phyloP scores from a whole-genome alignment of 2,329 filamentous ascomycete species.

The Trichoderma afroharzianum region DNA sequence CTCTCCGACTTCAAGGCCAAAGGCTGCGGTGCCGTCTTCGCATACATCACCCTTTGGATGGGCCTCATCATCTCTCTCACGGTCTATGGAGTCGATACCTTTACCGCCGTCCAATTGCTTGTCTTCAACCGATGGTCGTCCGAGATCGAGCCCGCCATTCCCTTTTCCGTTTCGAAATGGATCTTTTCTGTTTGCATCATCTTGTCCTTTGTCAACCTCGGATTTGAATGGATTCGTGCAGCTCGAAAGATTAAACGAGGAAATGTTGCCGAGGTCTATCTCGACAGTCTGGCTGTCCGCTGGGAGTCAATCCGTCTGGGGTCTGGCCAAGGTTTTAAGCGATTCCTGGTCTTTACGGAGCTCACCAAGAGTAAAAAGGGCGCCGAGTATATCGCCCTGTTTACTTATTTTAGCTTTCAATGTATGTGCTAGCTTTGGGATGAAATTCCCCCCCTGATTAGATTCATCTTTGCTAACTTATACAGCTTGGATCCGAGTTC shows the following conservation, averaged over 20 bases:
- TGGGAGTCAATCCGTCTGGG: slow-evolving; percentile 78
- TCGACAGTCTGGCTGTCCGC: slow-evolving; percentile 81
- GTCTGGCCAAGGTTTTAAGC: slow-evolving; percentile 73
- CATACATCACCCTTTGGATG: slow-evolving; percentile 82
- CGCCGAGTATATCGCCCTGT: slow-evolving; percentile 83
- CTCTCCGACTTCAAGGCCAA: slow-evolving; percentile 76
- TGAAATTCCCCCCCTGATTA: not conserved
- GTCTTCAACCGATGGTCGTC: slow-evolving; percentile 87
- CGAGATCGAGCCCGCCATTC: slow-evolving; percentile 73
- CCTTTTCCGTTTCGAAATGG: slow-evolving; percentile 80
- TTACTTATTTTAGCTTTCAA: slow-evolving; percentile 79
- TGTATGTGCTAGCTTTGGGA: slow-evolving; percentile 38
- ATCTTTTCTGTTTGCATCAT: slow-evolving; percentile 93
- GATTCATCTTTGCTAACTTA: not conserved
- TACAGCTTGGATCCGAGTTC: slow-evolving; percentile 79
- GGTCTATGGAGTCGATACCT: slow-evolving; percentile 86
- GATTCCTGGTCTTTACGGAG: slow-evolving; percentile 89
- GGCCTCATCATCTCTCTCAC: slow-evolving; percentile 74
- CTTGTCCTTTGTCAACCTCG: slow-evolving; percentile 77
- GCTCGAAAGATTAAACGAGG: slow-evolving; percentile 76
- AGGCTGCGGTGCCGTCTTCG: slow-evolving; percentile 72
- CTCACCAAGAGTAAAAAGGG: slow-evolving; percentile 90
- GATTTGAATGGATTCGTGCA: slow-evolving; percentile 76
- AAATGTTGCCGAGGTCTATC: slow-evolving; percentile 85
- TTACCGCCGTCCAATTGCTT: slow-evolving; percentile 87